A percentile compares a stretch with the other conserved stretches of the same genome.
Evolutionary conservation across 2,329 filamentous ascomycete genomes (phyloP).

Genomic region (Sclerotinia borealis): DNA sequence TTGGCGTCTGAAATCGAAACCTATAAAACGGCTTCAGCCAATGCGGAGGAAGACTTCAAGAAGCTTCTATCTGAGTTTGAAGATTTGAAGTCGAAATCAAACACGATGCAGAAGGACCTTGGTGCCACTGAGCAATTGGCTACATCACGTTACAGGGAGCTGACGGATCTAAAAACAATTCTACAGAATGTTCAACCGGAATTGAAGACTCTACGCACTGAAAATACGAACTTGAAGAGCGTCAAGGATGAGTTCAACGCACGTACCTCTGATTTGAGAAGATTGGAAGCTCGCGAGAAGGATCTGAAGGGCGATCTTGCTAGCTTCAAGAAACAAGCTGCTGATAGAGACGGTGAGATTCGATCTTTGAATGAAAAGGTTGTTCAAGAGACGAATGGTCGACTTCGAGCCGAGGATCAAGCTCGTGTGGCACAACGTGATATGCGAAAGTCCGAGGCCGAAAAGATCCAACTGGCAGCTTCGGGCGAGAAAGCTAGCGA

Average conservation of each 20-base stretch:
- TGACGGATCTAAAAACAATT: slow-evolving; percentile 72
- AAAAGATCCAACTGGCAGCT: slow-evolving; percentile 72
- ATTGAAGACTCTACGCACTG: slow-evolving; percentile 68
- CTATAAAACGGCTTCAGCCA: slow-evolving; percentile 27
- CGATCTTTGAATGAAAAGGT: slow-evolving; percentile 73
- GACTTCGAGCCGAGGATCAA: slow-evolving; percentile 72
- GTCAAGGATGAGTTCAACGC: slow-evolving; percentile 67
- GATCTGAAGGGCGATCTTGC: slow-evolving; percentile 72
- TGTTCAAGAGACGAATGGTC: slow-evolving; percentile 63
- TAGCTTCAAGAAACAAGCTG: slow-evolving; percentile 60
- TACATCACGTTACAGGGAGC: slow-evolving; percentile 79
- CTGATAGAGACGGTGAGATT: slow-evolving; percentile 73
- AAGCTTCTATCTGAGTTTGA: slow-evolving; percentile 50
- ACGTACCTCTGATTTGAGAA: slow-evolving; percentile 58
- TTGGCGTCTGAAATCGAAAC: slow-evolving; percentile 65
- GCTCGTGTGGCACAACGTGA: slow-evolving; percentile 70
- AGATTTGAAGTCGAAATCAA: slow-evolving; percentile 63
- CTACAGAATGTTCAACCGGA: slow-evolving; percentile 84
- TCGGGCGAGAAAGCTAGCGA: slow-evolving; percentile 63
- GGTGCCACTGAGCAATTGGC: slow-evolving; percentile 81
- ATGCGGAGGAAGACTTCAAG: slow-evolving; percentile 29
- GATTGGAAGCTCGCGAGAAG: slow-evolving; percentile 76
- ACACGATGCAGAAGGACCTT: slow-evolving; percentile 72
- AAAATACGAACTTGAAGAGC: slow-evolving; percentile 67
- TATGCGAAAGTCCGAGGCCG: slow-evolving; percentile 68